Evolutionary conservation across 345 rosid species (phyloP), one percentile per base, ranked within the genome.

Genomic region (Linum usitatissimum): DNA sequence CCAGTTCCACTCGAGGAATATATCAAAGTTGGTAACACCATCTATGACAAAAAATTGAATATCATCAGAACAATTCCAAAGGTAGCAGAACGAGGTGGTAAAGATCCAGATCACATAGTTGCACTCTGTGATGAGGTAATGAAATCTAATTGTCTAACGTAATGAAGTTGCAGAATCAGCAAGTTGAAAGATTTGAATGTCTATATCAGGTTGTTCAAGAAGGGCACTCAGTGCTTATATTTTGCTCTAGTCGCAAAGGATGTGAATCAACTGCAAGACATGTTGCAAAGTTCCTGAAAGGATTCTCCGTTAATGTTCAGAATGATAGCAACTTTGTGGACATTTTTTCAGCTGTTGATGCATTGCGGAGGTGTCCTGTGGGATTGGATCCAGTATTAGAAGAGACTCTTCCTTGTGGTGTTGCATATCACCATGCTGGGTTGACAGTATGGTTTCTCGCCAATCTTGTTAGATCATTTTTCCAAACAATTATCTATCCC

Each of bases 381-480:
- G 98, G 98, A 69, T 75, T 89, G 81, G 98, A 92, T 77, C 91
- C 98, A 65, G 70, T 75, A 60, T 71, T 92, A 72, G 96, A 85
- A 81, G 95, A 92, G 77, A 89, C 91, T 68, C 86, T 92, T 78
- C 89, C 91, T 64, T 81, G 77, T 70, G 98, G 98, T 68, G 91
- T 92, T 79, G 98, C 97, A 61, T 92, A 88, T 83, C 98, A 92
- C 71, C 98, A 92, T 79, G 95, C 98, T 71, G 98, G 98, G 66
- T 89, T 92, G 51, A 92, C 97, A n/a, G 98, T 92, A 86, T 68
- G 80, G 60, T 54, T 61, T 70, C 60, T 68, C 51, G 38, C 62
- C 70, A 17, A 68, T 75, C 59, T 70, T 60, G 59, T 39, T 76
- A 38, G n/a, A 30, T 59, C 18, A 48, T 66, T 18, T 69, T 49